phyloP scores from a whole-genome alignment of 116 monocot genomes.

The Posidonia oceanica region DNA sequence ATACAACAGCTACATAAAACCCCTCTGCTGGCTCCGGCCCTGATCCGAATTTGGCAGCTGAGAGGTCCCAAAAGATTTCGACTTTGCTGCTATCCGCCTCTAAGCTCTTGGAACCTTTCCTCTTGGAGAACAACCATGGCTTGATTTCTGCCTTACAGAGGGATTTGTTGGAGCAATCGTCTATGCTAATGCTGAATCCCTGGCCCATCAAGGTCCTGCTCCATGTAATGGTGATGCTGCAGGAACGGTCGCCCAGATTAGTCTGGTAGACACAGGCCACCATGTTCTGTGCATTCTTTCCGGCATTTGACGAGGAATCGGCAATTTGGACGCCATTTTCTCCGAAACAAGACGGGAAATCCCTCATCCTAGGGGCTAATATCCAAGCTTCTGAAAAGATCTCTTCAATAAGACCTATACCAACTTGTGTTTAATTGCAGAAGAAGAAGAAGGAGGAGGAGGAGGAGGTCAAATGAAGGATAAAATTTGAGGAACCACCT shows the following conservation, averaged over 20 bases:
- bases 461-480: neutral
- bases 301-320: conserved; percentile 29
- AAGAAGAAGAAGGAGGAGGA: neutral
- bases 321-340: conserved; percentile 70
- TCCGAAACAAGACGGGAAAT: conserved; percentile 84
- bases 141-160: conserved; percentile 65
- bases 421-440: too few species aligned
- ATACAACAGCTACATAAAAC: conserved; percentile 32
- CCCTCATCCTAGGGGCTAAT: conserved; percentile 31
- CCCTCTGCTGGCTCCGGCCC: conserved; percentile 27
- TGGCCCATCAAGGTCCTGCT: conserved; percentile 58
- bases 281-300: conserved; percentile 32
- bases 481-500: neutral
- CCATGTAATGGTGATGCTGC: conserved; percentile 46
- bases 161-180: conserved; percentile 26
- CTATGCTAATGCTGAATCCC: conserved; percentile 44
- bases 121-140: conserved; percentile 63
- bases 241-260: conserved; percentile 13
- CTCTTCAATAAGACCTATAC: too few species aligned
- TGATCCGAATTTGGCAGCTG: conserved; percentile 23
- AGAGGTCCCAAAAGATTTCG: conserved; percentile 42
- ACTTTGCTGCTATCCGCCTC: conserved; percentile 20
- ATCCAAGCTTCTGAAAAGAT: neutral
- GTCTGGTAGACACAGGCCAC: conserved; percentile 56
- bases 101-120: conserved; percentile 51